A percentile compares a stretch with the other conserved stretches of the same genome.
phyloP scores from a whole-genome alignment of 306 rosid genomes.

The Amphicarpaea edgeworthii region DNA sequence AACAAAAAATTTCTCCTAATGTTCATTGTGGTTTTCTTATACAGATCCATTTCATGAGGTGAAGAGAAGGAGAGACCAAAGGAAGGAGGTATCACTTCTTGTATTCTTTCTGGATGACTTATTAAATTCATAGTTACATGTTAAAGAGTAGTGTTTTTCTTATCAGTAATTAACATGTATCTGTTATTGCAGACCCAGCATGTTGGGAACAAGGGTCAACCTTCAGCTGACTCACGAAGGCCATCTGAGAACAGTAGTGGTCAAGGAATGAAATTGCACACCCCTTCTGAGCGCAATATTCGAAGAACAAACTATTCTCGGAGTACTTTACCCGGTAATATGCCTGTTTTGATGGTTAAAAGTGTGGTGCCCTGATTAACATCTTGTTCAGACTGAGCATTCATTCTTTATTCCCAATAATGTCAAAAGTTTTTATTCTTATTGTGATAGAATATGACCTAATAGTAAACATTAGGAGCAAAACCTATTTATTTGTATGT shows the following conservation, averaged over 20 bases:
- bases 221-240: slow-evolving; percentile 55
- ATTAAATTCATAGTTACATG: slow-evolving; percentile 1
- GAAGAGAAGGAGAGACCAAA: slow-evolving; percentile 92
- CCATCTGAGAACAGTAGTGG: slow-evolving; percentile 62
- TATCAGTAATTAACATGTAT: slow-evolving; percentile 12
- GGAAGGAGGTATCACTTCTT: slow-evolving; percentile 71
- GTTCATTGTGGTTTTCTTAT: slow-evolving; percentile 32
- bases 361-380: slow-evolving; percentile 8
- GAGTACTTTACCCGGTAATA: slow-evolving; percentile 67
- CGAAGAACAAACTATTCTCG: slow-evolving; percentile 74
- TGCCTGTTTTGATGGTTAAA: slow-evolving; percentile 17
- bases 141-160: background rate
- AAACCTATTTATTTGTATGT: background rate
- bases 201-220: slow-evolving; percentile 52
- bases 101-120: slow-evolving; percentile 2
- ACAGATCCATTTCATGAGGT: slow-evolving; percentile 94
- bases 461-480: background rate
- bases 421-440: background rate
- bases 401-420: background rate
- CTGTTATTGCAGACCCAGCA: slow-evolving; percentile 61
- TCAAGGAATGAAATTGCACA: slow-evolving; percentile 61
- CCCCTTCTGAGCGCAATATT: slow-evolving; percentile 64
- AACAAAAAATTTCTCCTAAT: slow-evolving; percentile 38
- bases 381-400: background rate
- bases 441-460: background rate